Evolutionary conservation across 805 yeast genomes (phyloP).

Genomic region (Starmerella vaccinii): DNA sequence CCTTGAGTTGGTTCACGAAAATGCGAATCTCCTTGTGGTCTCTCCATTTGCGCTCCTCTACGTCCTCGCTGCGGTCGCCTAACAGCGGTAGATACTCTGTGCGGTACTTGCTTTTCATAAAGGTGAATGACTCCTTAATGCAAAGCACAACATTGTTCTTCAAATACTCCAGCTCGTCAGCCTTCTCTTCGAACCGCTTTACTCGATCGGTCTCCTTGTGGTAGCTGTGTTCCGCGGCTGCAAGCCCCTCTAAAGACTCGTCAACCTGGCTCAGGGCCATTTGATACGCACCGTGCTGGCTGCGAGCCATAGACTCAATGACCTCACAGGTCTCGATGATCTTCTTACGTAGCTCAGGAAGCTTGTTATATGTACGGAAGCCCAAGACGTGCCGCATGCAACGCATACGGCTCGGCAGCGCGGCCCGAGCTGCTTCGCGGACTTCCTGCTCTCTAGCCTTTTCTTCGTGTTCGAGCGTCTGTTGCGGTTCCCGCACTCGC

Average conservation of each 20-base stretch:
- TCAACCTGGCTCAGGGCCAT: slow-evolving; percentile 7
- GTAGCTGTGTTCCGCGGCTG: slow-evolving; percentile 5
- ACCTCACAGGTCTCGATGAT: neutral
- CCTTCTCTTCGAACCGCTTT: neutral
- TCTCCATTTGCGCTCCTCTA: slow-evolving; percentile 1
- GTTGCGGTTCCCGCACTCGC: neutral
- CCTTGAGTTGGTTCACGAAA: neutral
- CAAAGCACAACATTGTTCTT: slow-evolving; percentile 17
- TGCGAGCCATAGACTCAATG: neutral
- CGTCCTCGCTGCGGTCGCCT: neutral
- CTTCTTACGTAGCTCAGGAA: neutral
- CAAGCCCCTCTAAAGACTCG: slow-evolving; percentile 6
- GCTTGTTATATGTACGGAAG: slow-evolving; percentile 12
- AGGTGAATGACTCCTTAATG: slow-evolving; percentile 3
- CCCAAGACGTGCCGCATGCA: slow-evolving; percentile 12
- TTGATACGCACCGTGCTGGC: slow-evolving; percentile 1
- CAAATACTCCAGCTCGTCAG: slow-evolving; percentile 13
- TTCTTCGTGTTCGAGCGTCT: neutral
- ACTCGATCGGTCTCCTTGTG: slow-evolving; percentile 10
- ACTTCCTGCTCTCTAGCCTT: neutral
- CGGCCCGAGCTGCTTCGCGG: neutral
- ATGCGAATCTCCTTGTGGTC: slow-evolving; percentile 5
- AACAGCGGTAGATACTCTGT: slow-evolving; percentile 1
- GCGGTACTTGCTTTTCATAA: neutral
- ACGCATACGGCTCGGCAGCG: slow-evolving; percentile 1